Evolutionary conservation across 257 asterid genomes (phyloP).

Genomic region (Pogostemon cablin): DNA sequence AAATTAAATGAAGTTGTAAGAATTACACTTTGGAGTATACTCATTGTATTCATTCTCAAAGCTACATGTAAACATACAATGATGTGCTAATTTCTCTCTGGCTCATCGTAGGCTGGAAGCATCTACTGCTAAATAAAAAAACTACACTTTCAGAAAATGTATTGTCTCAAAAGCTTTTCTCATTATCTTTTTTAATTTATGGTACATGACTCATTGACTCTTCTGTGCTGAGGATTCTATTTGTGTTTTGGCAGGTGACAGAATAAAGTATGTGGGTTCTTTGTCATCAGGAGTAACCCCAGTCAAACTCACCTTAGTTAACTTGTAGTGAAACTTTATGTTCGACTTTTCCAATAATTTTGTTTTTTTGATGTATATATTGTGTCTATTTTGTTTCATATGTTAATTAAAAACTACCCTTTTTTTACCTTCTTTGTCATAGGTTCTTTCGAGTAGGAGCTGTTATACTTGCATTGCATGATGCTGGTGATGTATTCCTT

Average conservation of each 20-base stretch:
- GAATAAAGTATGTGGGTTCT: conserved; percentile 74
- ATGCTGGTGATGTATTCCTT: no score
- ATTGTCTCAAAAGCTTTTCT: conserved; percentile 25
- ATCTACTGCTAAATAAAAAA: conserved; percentile 76
- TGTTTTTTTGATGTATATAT: not conserved
- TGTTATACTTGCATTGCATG: no score
- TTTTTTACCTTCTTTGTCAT: no score
- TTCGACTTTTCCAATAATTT: not conserved
- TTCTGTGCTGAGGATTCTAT: conserved; percentile 10
- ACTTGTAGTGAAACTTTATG: not conserved
- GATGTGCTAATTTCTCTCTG: conserved; percentile 32
- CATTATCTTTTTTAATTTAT: conserved; percentile 5
- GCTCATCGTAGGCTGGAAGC: conserved; percentile 83
- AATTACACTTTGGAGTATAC: no score
- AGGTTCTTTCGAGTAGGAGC: no score
- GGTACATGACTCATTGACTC: not conserved
- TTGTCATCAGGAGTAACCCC: conserved; percentile 45
- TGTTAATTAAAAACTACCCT: not conserved
- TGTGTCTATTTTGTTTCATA: not conserved
- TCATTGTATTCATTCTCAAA: no score
- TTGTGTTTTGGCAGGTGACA: conserved; percentile 66
- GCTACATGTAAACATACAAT: no score
- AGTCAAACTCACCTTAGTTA: conserved; percentile 60
- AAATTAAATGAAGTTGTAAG: no score
- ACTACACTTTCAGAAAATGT: conserved; percentile 72